Evolutionary conservation across 2,329 filamentous ascomycete genomes (phyloP).

Genomic region (Colletotrichum liaoningense): DNA sequence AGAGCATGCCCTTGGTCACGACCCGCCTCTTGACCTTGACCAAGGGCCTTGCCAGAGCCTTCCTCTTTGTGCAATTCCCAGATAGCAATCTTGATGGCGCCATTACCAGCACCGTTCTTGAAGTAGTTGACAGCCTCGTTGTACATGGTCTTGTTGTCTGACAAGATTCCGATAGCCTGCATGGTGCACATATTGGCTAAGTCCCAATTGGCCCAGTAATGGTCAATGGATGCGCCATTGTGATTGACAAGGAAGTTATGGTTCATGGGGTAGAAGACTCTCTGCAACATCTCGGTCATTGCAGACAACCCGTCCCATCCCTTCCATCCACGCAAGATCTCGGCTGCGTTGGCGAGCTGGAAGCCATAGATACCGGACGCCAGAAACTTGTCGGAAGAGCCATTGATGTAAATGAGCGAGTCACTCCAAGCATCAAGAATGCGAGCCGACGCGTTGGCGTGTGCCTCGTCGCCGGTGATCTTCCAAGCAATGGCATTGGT

Average conservation of each 20-base stretch:
- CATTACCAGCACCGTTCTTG: slow-evolving; percentile 50
- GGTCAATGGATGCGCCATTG: slow-evolving; percentile 46
- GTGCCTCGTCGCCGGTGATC: slow-evolving; percentile 48
- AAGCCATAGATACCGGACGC: slow-evolving; percentile 57
- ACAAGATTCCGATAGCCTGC: slow-evolving; percentile 54
- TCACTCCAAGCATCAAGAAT: slow-evolving; percentile 53
- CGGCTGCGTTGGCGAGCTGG: slow-evolving; percentile 58
- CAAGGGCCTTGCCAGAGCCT: slow-evolving; percentile 44
- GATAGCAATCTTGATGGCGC: slow-evolving; percentile 47
- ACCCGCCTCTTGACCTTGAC: slow-evolving; percentile 54
- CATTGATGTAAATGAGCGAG: slow-evolving; percentile 47
- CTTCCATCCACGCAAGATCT: slow-evolving; percentile 50
- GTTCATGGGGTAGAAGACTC: slow-evolving; percentile 53
- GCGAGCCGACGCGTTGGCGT: slow-evolving; percentile 48
- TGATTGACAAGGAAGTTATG: slow-evolving; percentile 50
- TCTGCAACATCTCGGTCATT: slow-evolving; percentile 45
- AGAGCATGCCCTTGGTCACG: slow-evolving; percentile 58
- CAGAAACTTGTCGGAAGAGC: slow-evolving; percentile 51
- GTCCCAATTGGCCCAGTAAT: slow-evolving; percentile 59
- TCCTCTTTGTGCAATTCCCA: slow-evolving; percentile 45
- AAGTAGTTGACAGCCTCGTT: slow-evolving; percentile 53
- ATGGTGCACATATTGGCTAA: slow-evolving; percentile 54
- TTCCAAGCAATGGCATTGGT: slow-evolving; percentile 53
- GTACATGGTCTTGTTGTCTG: slow-evolving; percentile 54
- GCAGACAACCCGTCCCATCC: slow-evolving; percentile 44